Conservation (phyloP, 192 early-diverging fungal species). For the Blastocladiella britannica region DNA sequence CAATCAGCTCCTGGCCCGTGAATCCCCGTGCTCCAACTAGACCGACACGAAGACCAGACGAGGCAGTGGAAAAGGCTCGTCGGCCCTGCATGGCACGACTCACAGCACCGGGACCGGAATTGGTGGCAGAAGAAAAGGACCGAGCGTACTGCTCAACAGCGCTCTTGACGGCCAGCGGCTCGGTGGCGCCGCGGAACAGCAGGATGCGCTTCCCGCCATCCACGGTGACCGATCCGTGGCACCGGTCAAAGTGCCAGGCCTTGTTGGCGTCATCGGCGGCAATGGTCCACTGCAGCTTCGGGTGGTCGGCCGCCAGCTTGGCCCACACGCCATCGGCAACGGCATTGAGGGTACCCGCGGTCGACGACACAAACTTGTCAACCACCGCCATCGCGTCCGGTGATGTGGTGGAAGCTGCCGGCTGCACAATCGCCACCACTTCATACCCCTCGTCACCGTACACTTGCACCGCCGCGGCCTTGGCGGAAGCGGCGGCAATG, state of each 20-base stretch:
- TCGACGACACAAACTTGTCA: conserved; percentile 77
- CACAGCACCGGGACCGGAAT: too few relatives aligned
- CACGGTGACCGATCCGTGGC: conserved; percentile 64
- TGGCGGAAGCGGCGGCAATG: conserved; percentile 48
- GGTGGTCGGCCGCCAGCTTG: conserved; percentile 63
- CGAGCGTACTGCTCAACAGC: conserved; percentile 43
- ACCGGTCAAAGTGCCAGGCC: conserved; percentile 92
- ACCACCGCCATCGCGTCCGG: conserved; percentile 36
- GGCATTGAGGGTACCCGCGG: conserved; percentile 73
- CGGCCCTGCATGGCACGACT: too few relatives aligned
- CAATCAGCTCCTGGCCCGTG: conserved; percentile 88
- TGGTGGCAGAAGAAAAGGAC: too few relatives aligned
- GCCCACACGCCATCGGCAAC: conserved; percentile 93
- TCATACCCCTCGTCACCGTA: conserved; percentile 91
- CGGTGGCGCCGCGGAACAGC: conserved; percentile 86
- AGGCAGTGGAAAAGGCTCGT: background rate
- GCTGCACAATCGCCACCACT: conserved; percentile 62
- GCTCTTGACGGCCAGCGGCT: conserved; percentile 50
- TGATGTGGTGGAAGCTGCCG: conserved; percentile 24
- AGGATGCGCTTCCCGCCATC: conserved; percentile 43
- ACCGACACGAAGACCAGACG: conserved; percentile 35
- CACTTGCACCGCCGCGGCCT: conserved; percentile 37
- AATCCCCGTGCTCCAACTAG: conserved; percentile 94
- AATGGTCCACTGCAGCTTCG: conserved; percentile 62
- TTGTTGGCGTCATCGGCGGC: conserved; percentile 53